Percentiles rank a stretch among this genome's conserved stretches.
Conservation (phyloP, 768 basidiomycete genomes). For the Pulveroboletus ravenelii region DNA sequence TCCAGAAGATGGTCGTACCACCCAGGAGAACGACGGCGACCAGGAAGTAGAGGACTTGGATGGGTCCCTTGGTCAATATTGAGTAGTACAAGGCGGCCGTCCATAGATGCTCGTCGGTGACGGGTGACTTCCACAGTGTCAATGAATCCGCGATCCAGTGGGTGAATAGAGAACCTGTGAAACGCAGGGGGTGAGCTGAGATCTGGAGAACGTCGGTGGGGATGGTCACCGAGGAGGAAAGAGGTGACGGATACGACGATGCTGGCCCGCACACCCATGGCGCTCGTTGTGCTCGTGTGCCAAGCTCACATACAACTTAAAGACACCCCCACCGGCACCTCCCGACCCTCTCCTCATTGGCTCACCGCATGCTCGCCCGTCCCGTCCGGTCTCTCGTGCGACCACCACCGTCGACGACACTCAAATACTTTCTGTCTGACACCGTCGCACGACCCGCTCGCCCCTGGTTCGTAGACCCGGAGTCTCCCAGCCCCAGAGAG, state of each 20-base stretch:
- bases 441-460: slow-evolving; percentile 34
- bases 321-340: slow-evolving; percentile 10
- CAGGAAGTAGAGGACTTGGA: slow-evolving; percentile 52
- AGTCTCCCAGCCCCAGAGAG: slow-evolving; percentile 19
- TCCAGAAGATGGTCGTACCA: slow-evolving; percentile 68
- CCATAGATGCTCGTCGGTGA: slow-evolving; percentile 82
- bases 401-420: neutral
- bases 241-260: slow-evolving; percentile 75
- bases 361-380: slow-evolving; percentile 19
- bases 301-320: slow-evolving; percentile 3
- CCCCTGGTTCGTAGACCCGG: slow-evolving; percentile 69
- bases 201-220: neutral
- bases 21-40: slow-evolving; percentile 55
- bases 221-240: slow-evolving; percentile 62
- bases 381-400: neutral
- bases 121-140: slow-evolving; percentile 83
- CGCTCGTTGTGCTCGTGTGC: slow-evolving; percentile 13
- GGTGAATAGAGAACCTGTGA: slow-evolving; percentile 71
- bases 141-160: slow-evolving; percentile 93
- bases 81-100: slow-evolving; percentile 80
- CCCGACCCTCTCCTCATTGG: slow-evolving; percentile 11
- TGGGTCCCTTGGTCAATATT: slow-evolving; percentile 64
- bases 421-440: slow-evolving; percentile 8
- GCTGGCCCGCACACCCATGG: slow-evolving; percentile 69
- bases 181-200: neutral